These are phyloP conservation scores for Sclerotinia sclerotiorum DNA, from an alignment of 2,329 filamentous ascomycete genomes.

Conservation along the genomic window DNA sequence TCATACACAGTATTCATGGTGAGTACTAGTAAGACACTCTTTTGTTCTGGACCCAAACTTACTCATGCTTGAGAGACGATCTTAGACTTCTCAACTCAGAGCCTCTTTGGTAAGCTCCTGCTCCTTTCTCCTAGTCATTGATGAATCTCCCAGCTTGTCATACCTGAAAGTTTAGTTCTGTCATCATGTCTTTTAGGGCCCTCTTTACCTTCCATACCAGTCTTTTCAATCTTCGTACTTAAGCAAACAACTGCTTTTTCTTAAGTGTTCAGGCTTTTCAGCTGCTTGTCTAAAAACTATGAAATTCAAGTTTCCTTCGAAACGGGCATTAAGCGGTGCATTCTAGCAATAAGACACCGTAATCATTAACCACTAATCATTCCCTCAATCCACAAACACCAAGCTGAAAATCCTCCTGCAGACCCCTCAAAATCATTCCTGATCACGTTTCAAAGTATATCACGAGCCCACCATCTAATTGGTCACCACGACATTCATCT, in stretches of 20 bases:
- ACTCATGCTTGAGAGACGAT: not conserved
- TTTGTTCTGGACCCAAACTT: not conserved
- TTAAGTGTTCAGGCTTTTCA: not conserved
- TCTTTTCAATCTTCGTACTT: not conserved
- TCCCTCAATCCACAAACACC: too few species aligned
- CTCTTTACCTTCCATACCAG: not conserved
- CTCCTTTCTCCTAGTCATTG: not conserved
- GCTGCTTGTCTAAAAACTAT: not conserved
- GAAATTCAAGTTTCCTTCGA: too few species aligned
- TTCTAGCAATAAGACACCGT: too few species aligned
- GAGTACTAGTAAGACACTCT: too few species aligned
- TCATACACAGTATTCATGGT: not conserved
- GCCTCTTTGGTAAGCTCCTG: not conserved
- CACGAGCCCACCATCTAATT: not conserved
- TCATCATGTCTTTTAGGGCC: not conserved
- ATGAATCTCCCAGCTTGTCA: not conserved
- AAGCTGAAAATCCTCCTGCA: too few species aligned
- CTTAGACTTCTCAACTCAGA: not conserved
- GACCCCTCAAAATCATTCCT: not conserved
- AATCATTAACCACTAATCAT: too few species aligned
- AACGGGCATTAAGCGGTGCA: too few species aligned
- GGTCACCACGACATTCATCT: not conserved
- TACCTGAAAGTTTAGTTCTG: not conserved
- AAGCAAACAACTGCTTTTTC: not conserved
- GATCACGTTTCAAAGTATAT: not conserved